These are phyloP conservation scores for Beauveria rudraprayagi DNA, from an alignment of 2,329 filamentous ascomycete species.

Conservation along the genomic window DNA sequence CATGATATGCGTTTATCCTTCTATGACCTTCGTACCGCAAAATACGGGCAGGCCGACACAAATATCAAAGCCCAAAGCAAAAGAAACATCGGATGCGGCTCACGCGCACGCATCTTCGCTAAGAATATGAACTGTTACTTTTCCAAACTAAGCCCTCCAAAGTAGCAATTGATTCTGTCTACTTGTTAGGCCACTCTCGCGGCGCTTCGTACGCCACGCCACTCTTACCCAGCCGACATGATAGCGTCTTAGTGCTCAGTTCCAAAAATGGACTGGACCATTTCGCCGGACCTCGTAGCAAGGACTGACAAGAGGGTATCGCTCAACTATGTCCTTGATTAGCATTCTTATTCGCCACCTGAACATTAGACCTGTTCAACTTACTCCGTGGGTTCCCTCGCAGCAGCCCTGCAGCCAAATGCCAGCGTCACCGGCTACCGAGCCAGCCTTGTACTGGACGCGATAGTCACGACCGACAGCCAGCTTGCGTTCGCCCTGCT, in stretches of 20 bases:
- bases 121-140: constrained; percentile 1
- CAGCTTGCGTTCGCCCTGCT: constrained; percentile 42
- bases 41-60: neutral
- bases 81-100: neutral
- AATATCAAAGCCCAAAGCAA: neutral
- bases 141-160: neutral
- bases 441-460: constrained; percentile 59
- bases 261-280: constrained; percentile 65
- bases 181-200: neutral
- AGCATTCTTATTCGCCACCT: neutral
- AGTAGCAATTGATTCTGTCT: neutral
- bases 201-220: no score
- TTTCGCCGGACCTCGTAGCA: constrained; percentile 66
- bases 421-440: constrained; percentile 65
- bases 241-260: neutral
- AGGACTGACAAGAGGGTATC: constrained; percentile 76
- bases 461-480: constrained; percentile 70
- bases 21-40: neutral
- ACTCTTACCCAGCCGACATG: neutral
- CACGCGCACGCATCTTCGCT: neutral
- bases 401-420: constrained; percentile 93
- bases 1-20: neutral
- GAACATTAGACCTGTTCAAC: constrained; percentile 26
- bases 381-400: constrained; percentile 83
- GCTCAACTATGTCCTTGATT: constrained; percentile 48